These are phyloP conservation scores for Cyberlindnera maclurae DNA, from an alignment of 805 yeast genomes.

Conservation along the genomic window DNA sequence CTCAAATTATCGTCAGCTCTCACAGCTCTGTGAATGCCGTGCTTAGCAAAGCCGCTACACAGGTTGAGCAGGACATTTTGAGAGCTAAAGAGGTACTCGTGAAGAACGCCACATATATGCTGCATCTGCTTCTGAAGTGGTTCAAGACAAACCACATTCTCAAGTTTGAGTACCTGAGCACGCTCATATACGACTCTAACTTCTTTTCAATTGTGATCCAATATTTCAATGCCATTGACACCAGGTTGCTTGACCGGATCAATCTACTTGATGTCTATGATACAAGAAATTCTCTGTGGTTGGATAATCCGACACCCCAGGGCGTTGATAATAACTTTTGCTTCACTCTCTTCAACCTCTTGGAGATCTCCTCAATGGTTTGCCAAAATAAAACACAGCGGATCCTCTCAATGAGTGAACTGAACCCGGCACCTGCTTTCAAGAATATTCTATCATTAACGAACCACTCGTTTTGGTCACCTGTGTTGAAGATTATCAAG, in stretches of 20 bases:
- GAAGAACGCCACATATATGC: slow-evolving; percentile 49
- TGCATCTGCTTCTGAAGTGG: slow-evolving; percentile 61
- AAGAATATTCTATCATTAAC: slow-evolving; percentile 53
- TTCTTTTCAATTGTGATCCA: slow-evolving; percentile 27
- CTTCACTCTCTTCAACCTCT: slow-evolving; percentile 40
- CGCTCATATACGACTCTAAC: slow-evolving; percentile 69
- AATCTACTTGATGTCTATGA: slow-evolving; percentile 19
- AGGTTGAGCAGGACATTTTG: slow-evolving; percentile 29
- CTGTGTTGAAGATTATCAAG: slow-evolving; percentile 68
- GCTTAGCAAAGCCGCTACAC: slow-evolving; percentile 32
- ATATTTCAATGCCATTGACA: slow-evolving; percentile 15
- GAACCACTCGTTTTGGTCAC: slow-evolving; percentile 55
- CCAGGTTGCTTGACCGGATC: slow-evolving; percentile 24
- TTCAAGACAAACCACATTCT: slow-evolving; percentile 70
- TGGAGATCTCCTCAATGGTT: slow-evolving; percentile 50
- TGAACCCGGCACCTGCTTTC: slow-evolving; percentile 55
- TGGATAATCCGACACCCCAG: background rate
- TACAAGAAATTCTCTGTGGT: slow-evolving; percentile 8
- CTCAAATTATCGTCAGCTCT: slow-evolving; percentile 48
- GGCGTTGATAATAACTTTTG: slow-evolving; percentile 31
- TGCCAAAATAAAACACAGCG: slow-evolving; percentile 70
- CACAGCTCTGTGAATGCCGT: slow-evolving; percentile 1
- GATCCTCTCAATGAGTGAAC: slow-evolving; percentile 52
- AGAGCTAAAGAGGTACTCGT: slow-evolving; percentile 58
- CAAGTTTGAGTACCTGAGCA: slow-evolving; percentile 68